Evolutionary conservation across 345 rosid genomes (phyloP), one percentile per base, ranked within the genome.

Genomic region (Eucalyptus pauciflora): DNA sequence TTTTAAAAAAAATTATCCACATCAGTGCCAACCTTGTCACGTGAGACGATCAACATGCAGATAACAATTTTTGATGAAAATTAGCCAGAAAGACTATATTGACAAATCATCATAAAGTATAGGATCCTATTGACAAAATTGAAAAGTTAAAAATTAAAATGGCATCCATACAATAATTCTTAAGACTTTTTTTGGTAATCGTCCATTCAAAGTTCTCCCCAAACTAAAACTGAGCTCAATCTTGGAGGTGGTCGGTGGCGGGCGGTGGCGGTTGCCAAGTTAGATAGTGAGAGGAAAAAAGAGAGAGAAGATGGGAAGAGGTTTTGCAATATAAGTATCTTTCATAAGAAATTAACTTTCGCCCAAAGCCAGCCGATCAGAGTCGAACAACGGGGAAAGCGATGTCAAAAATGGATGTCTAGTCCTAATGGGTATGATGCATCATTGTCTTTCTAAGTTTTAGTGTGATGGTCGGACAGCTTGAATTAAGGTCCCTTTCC

Each of bases 1-100:
- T 18, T 52, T 7, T 1, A 52, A 52, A 18, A 18, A 52, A 52
- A 1, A 20, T 52, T 52, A 3, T 52, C 10, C 2, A 20, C 25
- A 52, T 52, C 4, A 52, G 0, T 1, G 10, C 0, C 2, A 52
- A 1, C 25, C 10, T 52, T 20, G 1, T 20, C 10, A 52, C 0
- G 25, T 20, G 58, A 1, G 10, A 20, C 4, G 5, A 52, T 52
- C 25, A 52, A 52, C 25, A 52, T 20, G 25, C 1, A 7, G 0
- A 20, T 20, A 20, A 52, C 58, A 52, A 52, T 20, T 52, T 20
- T 52, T 1, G 2, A 52, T 52, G 25, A 52, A 52, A 52, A 52
- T 52, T 52, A 52, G 25, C 58, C 0, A 20, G 10, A 4, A 52
- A 10, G 4, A 52, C 8, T 52, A 52, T 20, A 52, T 52, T 52